phyloP scores from a whole-genome alignment of 192 early-diverging fungal species.

The Entophlyctis luteolus region DNA sequence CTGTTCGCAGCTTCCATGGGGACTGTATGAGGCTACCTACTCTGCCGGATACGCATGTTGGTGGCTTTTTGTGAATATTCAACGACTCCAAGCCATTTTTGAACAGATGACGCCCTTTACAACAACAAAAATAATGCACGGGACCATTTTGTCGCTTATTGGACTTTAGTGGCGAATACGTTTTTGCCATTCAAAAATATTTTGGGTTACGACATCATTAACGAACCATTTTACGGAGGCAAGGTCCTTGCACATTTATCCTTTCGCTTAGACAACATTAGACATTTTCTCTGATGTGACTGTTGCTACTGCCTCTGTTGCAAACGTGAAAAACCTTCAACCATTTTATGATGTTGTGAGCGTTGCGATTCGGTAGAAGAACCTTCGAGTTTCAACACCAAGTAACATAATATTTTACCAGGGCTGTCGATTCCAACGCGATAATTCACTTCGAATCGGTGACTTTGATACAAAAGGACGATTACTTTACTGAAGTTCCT shows the following conservation, averaged over 20 bases:
- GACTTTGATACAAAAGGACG: conserved; percentile 6
- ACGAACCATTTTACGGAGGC: conserved; percentile 59
- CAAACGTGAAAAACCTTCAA: conserved; percentile 43
- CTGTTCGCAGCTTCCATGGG: conserved; percentile 1
- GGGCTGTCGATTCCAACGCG: conserved; percentile 44
- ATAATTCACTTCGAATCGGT: conserved; percentile 63
- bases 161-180: conserved; percentile 50
- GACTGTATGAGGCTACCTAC: not conserved
- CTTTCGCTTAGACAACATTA: not conserved
- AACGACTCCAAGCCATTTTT: conserved; percentile 34
- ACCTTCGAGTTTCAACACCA: not conserved
- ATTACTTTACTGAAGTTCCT: conserved; percentile 22
- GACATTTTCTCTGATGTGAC: conserved; percentile 36
- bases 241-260: not conserved
- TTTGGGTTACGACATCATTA: conserved; percentile 63
- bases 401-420: not conserved
- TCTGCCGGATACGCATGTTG: conserved; percentile 17
- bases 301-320: conserved; percentile 44
- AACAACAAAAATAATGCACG: conserved; percentile 51
- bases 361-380: conserved; percentile 36
- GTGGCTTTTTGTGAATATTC: conserved; percentile 5
- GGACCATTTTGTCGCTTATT: conserved; percentile 55
- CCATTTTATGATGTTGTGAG: conserved; percentile 50
- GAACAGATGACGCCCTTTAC: conserved; percentile 42
- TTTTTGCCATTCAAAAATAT: conserved; percentile 47